Base-by-base conservation (phyloP, 768 basidiomycete genomes). In the Trametes elegans region DNA sequence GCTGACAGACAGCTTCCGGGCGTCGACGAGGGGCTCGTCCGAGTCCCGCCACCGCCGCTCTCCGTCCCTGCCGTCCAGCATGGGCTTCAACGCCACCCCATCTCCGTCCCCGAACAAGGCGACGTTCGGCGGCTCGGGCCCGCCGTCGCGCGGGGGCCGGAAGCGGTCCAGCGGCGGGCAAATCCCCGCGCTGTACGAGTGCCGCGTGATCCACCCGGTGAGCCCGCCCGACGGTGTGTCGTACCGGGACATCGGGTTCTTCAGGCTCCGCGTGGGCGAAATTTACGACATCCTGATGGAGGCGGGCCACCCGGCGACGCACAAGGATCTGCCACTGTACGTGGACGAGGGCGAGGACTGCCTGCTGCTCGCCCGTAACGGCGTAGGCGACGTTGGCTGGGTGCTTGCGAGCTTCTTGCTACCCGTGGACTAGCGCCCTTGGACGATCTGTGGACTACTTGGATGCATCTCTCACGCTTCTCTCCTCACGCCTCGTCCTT, bases 321-420 rank as follows among this genome's bases (percentile, higher is more conserved):
- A 90, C 63, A 76, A 79, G 4, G 81, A 87, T 61, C 71, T 93
- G 36, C 90, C 90, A 3, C 65, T 93, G 52, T 84, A 85, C 62
- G 86, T 91, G 45, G 90, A 92, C 61, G 90, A 90, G 59, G 77
- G 78, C 10, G 80, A 81, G 39, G 90, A 92, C 62, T 91, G 90
- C 70, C 71, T 93, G 58, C 70, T 93, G 49, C 77, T 92, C 23
- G 88, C 85, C 58, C 73, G 88, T 38, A 81, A 86, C 66, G 68
- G 64, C 29, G 51, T 58, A 4, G 79, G 80, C 10, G 74, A 78
- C 9, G 77, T 91, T 16, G 90, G 90, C 0, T 92, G 90, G 90
- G 85, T 85, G 3, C 68, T 93, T 58, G 90, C 90, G 31, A 91
- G 90, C 67, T 93, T 90, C 70, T 68, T 92, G 67, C 76, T 85